Evolutionary conservation across 441 rosid species (phyloP), one percentile per base, ranked within the genome.

Genomic region (Melastoma candidum): DNA sequence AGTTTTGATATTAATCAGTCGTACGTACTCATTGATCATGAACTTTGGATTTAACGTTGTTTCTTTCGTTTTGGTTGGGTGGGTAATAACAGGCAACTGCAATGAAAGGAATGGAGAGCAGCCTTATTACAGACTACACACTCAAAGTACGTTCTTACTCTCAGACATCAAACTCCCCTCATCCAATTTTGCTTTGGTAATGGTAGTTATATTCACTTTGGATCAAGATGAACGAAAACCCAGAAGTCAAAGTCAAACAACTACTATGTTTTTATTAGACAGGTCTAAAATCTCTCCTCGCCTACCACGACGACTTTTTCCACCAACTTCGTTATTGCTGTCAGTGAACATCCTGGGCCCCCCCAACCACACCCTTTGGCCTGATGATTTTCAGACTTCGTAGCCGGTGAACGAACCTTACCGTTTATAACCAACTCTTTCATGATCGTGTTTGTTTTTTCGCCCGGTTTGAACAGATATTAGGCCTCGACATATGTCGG

Each of bases 401-500:
- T 17, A 17, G 22, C 22, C 22, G 22, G 22, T 17, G 22, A 17
- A 17, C 22, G 22, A 17, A 17, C 0, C 22, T 17, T 17, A 17
- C 22, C 22, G 22, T 17, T 17, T 17, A 17, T 17, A 17, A 17
- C 22, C 22, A 17, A 17, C 22, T 17, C 22, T 22, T 26, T 11
- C 26, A 26, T 2, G 0, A 4, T 2, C 26, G 17, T 12, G 43
- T 26, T 26, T 22, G 8, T 14, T 50, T 50, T 50, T 41, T 50
- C 54, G 26, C 7, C 43, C 26, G n/a, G 29, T 11, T 27, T 49
- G 53, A 11, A 45, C 57, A 92, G 97, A 61, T 92, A 26, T 48
- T 92, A 55, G 98, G 97, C 8, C 92, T 92, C 36, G 98, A 92
- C 55, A 85, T 81, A 4, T 92, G 98, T 70, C 83, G 80, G 56